Evolutionary conservation across 1,284 basidiomycete genomes (phyloP), one percentile per base, ranked within the genome.

Genomic region (Leccinum pseudoinsigne): DNA sequence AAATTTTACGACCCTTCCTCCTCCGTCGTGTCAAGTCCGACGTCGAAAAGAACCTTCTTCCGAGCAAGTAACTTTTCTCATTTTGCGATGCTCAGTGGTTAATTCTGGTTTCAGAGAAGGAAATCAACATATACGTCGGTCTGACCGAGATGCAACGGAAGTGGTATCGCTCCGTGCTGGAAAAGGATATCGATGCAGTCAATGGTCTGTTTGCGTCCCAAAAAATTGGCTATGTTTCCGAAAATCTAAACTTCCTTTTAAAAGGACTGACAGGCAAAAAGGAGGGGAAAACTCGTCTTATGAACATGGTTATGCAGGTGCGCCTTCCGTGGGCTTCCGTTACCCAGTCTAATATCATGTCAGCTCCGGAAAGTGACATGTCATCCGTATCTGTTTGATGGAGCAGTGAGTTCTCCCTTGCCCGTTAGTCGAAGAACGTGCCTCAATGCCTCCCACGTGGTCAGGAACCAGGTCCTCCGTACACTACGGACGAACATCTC

Each of bases 221-320:
- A 38, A 38, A 54, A 28, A 26, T 9, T 57, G 2, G 21, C 8
- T 56, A 38, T 23, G 0, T 10, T 26, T 31, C 2, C 51, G 14
- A 16, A 28, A 53, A 51, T 61, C 38, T 62, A 10, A 53, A 53
- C 5, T 50, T 59, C 54, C 18, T 16, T 34, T 11, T 3, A 10
- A 61, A 66, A 91, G 90, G 92, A 50, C 79, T 94, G 28, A 93
- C 94, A 2, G 94, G 94, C 14, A 98, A 98, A 85, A 99, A 99
- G 77, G 97, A 99, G 77, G 97, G 97, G 67, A 99, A 98, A 81
- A 98, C 96, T 3, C 83, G 96, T 34, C 78, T 99, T 59, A 94
- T 99, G 87, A 99, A 99, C 79, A 97, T 99, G 81, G 97, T 99
- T 67, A 99, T 99, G 97, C 97, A 99, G 83, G 84, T 94, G 61